Base-by-base conservation (phyloP, 164 flowering plant genomes). In the Akebia trifoliata region DNA sequence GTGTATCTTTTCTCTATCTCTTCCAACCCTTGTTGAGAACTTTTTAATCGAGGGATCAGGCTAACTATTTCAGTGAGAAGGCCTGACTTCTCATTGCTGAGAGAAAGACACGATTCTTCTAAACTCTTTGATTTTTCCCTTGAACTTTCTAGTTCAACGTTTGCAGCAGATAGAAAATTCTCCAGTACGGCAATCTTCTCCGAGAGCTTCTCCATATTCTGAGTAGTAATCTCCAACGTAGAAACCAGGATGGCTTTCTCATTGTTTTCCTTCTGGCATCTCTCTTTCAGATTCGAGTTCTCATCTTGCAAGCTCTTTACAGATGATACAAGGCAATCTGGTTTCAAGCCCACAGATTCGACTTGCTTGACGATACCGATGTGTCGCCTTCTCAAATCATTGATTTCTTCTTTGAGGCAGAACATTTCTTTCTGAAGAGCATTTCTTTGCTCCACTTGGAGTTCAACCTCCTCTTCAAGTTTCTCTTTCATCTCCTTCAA, bases 281-380 rank as follows among this genome's bases (percentile, higher is more conserved):
- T 65, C 56, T 78, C 80, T 71, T 73, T 87, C 51, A 94, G 81
- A 69, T 59, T 74, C 43, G 66, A 64, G 68, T 82, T 86, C 72
- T 90, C 91, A 48, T 78, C 77, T 63, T 67, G 88, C 79, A 93
- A 75, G 47, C 62, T 71, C 72, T 72, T 84, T 36, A 93, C 69
- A 6, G 91, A 78, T 43, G 78, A 62, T 22, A 40, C 77, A 65
- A 86, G 40, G 53, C 30, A 62, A 36, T 78, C 74, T 29, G 84
- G 87, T 49, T 74, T 62, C 57, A 92, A 46, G 37, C 98, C 95
- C n/a, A 72, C 76, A 2, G 80, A 69, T 59, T 76, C 76, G 12
- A 87, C 67, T 74, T 90, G 90, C 63, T 61, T 65, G 17, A 83
- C 47, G 29, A 94, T 64, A 40, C 54, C 70, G 47, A 65, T 73